These are phyloP conservation scores for Pleomassaria siparia DNA, from an alignment of 2,329 filamentous ascomycete species.

Conservation along the genomic window DNA sequence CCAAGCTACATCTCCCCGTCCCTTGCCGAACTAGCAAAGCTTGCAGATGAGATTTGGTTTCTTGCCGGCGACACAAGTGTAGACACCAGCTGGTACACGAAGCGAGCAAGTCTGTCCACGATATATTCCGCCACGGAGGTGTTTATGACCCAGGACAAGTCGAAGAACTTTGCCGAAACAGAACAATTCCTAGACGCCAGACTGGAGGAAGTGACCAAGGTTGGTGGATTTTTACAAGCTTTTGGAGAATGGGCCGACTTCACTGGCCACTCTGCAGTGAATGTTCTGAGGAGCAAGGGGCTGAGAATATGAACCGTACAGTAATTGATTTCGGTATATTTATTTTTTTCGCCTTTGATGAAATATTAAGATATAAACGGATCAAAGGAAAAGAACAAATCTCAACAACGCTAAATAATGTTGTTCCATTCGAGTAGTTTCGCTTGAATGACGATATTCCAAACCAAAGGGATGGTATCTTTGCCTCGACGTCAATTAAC, in stretches of 20 bases:
- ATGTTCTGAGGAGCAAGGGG: slow-evolving; percentile 85
- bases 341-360: no score
- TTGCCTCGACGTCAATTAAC: not conserved
- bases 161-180: slow-evolving; percentile 72
- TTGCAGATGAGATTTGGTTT: slow-evolving; percentile 92
- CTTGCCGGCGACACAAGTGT: slow-evolving; percentile 80
- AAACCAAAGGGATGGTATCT: not conserved
- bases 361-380: no score
- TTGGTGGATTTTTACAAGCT: slow-evolving; percentile 64
- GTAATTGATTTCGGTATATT: no score
- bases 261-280: slow-evolving; percentile 73
- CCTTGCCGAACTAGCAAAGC: slow-evolving; percentile 73
- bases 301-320: slow-evolving; percentile 69
- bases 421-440: no score
- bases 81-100: slow-evolving; percentile 86
- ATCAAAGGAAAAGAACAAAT: no score
- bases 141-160: slow-evolving; percentile 90
- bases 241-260: slow-evolving; percentile 80
- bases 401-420: no score
- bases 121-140: slow-evolving; percentile 77
- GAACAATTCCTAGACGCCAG: slow-evolving; percentile 76
- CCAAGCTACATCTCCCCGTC: slow-evolving; percentile 75
- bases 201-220: slow-evolving; percentile 65
- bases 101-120: slow-evolving; percentile 62
- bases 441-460: no score